phyloP scores from a whole-genome alignment of 345 rosid genomes.

The Melaleuca quinquenervia region DNA sequence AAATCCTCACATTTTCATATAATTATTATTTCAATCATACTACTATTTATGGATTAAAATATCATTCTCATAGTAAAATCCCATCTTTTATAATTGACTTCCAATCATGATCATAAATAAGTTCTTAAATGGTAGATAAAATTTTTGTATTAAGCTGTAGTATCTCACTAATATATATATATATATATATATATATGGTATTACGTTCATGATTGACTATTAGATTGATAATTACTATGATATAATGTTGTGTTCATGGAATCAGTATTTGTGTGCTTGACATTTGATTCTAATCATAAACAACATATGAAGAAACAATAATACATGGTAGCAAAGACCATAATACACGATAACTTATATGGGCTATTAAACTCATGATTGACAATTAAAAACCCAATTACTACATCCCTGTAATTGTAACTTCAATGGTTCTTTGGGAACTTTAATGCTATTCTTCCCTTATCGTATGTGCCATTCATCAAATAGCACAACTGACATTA shows the following conservation, averaged over 20 bases:
- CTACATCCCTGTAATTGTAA: background rate
- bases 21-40: background rate
- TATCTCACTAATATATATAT: background rate
- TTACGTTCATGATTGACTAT: background rate
- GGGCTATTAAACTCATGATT: background rate
- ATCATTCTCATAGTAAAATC: background rate
- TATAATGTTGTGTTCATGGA: background rate
- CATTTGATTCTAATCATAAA: background rate
- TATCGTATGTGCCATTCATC: background rate
- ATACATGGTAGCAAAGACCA: background rate
- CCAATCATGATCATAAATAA: background rate
- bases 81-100: background rate
- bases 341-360: background rate
- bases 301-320: background rate
- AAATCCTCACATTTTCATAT: background rate
- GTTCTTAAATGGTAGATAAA: background rate
- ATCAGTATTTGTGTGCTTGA: background rate
- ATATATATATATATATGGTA: background rate
- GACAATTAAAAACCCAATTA: background rate
- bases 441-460: background rate
- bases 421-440: background rate
- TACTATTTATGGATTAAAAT: background rate
- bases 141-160: no score
- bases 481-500: background rate
- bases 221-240: background rate